Conservation (phyloP, 257 asterid genomes). For the Lycium barbarum region DNA sequence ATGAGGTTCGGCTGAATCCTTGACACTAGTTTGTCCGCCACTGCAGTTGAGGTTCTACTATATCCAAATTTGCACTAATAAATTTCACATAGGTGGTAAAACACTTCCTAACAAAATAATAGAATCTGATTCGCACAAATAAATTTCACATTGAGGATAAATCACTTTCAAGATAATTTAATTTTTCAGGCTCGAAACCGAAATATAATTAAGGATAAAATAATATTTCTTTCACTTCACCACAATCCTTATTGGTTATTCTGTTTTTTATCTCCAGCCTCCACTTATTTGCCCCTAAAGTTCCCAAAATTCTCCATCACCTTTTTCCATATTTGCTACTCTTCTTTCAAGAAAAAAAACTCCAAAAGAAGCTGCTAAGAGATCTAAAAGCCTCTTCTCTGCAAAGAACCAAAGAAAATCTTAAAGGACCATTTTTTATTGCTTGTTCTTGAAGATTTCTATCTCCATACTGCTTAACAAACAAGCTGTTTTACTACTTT, state of each 20-base stretch:
- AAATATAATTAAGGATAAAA: too few relatives aligned
- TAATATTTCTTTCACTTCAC: too few relatives aligned
- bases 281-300: background rate
- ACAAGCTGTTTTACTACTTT: conserved; percentile 49
- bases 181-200: too few relatives aligned
- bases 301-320: background rate
- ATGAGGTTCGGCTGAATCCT: too few relatives aligned
- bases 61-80: too few relatives aligned
- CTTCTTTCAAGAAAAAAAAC: background rate
- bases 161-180: too few relatives aligned
- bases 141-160: too few relatives aligned
- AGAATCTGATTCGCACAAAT: too few relatives aligned
- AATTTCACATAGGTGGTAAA: too few relatives aligned
- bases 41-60: too few relatives aligned
- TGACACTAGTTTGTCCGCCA: too few relatives aligned
- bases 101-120: too few relatives aligned
- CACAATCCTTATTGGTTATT: background rate
- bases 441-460: conserved; percentile 61
- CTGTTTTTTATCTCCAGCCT: background rate
- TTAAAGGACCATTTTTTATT: conserved; percentile 34
- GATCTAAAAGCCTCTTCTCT: conserved; percentile 17
- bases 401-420: background rate
- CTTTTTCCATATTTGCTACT: conserved; percentile 15
- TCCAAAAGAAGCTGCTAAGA: background rate
- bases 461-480: conserved; percentile 53